Evolutionary conservation across 139 green algal genomes (phyloP).

Genomic region (Chlorella sp.): DNA sequence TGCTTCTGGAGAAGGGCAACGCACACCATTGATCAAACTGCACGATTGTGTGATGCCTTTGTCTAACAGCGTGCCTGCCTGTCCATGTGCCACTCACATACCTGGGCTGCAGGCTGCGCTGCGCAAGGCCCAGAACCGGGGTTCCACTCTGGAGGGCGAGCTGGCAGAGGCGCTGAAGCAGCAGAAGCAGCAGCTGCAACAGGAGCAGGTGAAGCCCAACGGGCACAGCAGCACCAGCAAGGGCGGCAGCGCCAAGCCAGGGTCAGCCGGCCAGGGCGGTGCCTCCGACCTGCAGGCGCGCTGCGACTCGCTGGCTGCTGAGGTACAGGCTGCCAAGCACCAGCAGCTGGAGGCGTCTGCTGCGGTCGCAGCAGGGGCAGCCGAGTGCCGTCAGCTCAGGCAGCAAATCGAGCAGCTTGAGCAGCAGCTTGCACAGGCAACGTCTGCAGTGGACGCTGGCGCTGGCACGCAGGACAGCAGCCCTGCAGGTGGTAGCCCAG

Average conservation of each 20-base stretch:
- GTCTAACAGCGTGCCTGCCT: not conserved
- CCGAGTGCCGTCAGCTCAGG: not conserved
- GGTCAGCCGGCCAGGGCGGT: not conserved
- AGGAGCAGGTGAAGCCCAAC: not conserved
- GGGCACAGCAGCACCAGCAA: not conserved
- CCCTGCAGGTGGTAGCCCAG: not conserved
- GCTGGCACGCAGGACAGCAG: not conserved
- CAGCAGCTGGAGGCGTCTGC: not conserved
- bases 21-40: not conserved
- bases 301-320: not conserved
- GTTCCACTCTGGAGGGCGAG: constrained; percentile 30
- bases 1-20: no score
- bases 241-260: not conserved
- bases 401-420: not conserved
- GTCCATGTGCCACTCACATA: not conserved
- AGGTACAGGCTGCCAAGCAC: constrained; percentile 16
- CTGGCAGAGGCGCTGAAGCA: not conserved
- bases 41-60: not conserved
- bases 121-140: constrained; percentile 34
- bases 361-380: not conserved
- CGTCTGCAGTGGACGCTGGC: not conserved
- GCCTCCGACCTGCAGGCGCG: not conserved
- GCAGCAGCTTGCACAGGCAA: not conserved
- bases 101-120: constrained; percentile 24
- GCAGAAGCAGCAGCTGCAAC: not conserved